Percentiles rank a stretch among this genome's conserved stretches.
Evolutionary conservation across 2,329 filamentous ascomycete species (phyloP).

Genomic region (Talaromyces sp.): DNA sequence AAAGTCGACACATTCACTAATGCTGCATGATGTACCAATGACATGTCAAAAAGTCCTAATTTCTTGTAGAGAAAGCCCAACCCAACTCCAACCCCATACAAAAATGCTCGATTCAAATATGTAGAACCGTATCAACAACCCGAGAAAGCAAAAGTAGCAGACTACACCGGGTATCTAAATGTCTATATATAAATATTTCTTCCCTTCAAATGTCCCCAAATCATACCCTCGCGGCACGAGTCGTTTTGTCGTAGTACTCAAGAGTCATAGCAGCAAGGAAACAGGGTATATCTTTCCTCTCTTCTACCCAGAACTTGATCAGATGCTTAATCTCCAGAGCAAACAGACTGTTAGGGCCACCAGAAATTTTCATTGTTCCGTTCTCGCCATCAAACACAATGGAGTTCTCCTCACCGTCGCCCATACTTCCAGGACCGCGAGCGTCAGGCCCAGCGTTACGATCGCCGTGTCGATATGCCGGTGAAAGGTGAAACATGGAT

Average conservation of each 20-base stretch:
- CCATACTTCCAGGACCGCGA: conserved; percentile 36
- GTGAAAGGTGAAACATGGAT: conserved; percentile 70
- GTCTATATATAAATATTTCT: background rate
- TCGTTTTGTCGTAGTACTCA: conserved; percentile 75
- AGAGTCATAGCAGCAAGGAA: conserved; percentile 86
- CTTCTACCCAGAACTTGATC: conserved; percentile 93
- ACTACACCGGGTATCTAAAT: background rate
- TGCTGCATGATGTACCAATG: background rate
- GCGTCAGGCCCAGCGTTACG: conserved; percentile 51
- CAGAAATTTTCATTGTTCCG: conserved; percentile 96
- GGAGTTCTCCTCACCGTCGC: conserved; percentile 47
- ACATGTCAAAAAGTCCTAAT: background rate
- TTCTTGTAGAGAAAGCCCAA: background rate
- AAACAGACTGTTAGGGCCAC: conserved; percentile 80
- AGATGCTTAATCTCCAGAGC: conserved; percentile 76
- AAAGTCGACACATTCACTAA: background rate
- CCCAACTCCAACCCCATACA: background rate
- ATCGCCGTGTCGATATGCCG: conserved; percentile 38
- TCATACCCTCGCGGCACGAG: conserved; percentile 30
- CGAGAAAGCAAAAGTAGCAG: background rate
- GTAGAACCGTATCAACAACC: background rate
- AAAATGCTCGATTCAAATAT: background rate
- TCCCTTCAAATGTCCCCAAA: background rate
- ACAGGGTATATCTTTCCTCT: conserved; percentile 86
- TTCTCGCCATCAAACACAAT: conserved; percentile 86